Evolutionary conservation across 2,329 filamentous ascomycete species (phyloP).

Genomic region (Clarireedia sp.): DNA sequence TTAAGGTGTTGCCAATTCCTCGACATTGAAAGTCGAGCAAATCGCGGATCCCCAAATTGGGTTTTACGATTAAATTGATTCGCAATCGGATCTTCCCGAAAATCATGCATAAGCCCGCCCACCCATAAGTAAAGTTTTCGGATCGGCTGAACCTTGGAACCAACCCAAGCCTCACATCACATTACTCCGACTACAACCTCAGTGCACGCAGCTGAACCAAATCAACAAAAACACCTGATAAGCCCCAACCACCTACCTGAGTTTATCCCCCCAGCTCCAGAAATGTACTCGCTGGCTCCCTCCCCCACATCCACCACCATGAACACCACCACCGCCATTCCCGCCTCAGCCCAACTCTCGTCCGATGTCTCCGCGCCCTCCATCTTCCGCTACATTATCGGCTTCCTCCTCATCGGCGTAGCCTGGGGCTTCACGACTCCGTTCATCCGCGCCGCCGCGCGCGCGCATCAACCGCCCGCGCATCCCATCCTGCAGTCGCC

Average conservation of each 20-base stretch:
- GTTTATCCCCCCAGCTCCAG: neutral
- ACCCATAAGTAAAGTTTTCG: no score
- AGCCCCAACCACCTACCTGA: no score
- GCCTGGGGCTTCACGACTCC: conserved; percentile 91
- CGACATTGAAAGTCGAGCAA: no score
- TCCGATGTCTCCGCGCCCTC: conserved; percentile 32
- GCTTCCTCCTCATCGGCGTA: conserved; percentile 82
- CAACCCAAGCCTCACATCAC: neutral
- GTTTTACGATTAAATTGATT: no score
- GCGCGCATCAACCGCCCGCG: conserved; percentile 58
- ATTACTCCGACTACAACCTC: neutral
- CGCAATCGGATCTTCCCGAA: no score
- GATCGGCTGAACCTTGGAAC: no score
- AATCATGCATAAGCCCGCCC: no score
- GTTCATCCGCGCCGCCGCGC: conserved; percentile 83
- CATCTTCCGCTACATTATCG: conserved; percentile 74
- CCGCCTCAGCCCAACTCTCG: neutral
- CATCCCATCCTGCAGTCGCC: conserved; percentile 47
- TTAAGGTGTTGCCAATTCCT: no score
- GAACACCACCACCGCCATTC: neutral
- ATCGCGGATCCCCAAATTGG: no score
- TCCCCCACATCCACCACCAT: conserved; percentile 5
- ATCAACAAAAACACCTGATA: neutral
- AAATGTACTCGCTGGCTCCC: conserved; percentile 6
- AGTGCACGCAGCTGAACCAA: neutral